Percentiles rank a stretch among this genome's conserved stretches.
Evolutionary conservation across 352 stramenopile genomes (phyloP).

Genomic region (Phytophthora brassicae): DNA sequence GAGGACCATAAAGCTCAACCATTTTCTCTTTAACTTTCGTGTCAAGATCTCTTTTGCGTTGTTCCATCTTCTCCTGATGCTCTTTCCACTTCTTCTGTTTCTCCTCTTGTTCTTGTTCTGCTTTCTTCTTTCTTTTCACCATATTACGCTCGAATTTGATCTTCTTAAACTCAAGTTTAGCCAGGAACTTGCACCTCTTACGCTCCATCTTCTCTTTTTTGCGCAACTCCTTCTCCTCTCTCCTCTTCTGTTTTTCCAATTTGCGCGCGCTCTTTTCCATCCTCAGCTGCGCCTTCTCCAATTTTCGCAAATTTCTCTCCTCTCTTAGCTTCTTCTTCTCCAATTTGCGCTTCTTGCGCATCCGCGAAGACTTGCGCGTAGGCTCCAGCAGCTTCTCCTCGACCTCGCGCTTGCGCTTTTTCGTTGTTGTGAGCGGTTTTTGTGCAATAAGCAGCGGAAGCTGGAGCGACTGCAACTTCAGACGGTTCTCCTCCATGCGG

Average conservation of each 20-base stretch:
- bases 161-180: neutral
- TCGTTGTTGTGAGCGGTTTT: neutral
- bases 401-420: constrained; percentile 15
- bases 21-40: neutral
- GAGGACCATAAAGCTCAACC: neutral
- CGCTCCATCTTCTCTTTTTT: constrained; percentile 11
- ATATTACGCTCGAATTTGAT: neutral
- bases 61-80: neutral
- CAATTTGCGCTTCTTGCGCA: constrained; percentile 10
- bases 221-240: neutral
- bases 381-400: constrained; percentile 9
- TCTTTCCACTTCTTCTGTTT: neutral
- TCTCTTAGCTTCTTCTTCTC: neutral
- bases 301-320: neutral
- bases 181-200: constrained; percentile 5
- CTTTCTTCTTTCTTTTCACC: neutral
- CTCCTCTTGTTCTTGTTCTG: constrained; percentile 8
- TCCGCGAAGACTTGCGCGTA: constrained; percentile 15
- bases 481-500: constrained; percentile 59
- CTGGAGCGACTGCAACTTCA: constrained; percentile 40
- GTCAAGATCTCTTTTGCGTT: neutral
- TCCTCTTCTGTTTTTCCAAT: neutral
- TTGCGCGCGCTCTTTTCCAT: neutral
- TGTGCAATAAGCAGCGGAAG: constrained; percentile 12
- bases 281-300: neutral